Evolutionary conservation across 1,284 basidiomycete genomes (phyloP), one percentile per base, ranked within the genome.

Genomic region (Irpex sp.): DNA sequence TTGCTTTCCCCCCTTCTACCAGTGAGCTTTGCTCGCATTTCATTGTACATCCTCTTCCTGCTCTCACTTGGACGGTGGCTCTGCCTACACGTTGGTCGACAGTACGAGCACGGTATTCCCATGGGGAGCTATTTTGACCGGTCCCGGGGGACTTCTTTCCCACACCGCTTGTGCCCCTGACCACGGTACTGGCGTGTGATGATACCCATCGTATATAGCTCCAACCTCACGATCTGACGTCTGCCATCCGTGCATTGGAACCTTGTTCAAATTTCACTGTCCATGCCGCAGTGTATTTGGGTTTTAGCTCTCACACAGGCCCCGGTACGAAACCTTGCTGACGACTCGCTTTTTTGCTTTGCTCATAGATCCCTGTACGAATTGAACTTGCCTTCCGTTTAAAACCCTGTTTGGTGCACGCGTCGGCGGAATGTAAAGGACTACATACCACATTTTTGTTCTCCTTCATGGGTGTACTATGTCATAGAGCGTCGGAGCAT

Each of bases 151-250:
- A 56, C 26, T 34, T 56, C 26, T 11, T 56, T 56, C 26, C 19
- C 51, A 52, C 51, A 26, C n/a, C 15, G 26, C 17, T 21, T 34
- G 26, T 17, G 34, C 54, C 54, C 19, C 26, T 56, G 54, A 56
- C 21, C 54, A 56, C 31, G 54, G 54, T 6, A 17, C 11, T 21
- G 54, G 54, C 11, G 54, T 56, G 31, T 21, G 49, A 36, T 56
- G 26, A 11, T 36, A 17, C 31, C n/a, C 54, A 36, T 36, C 34
- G 7, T 36, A 56, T 21, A 15, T 26, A 34, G 34, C 34, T 31
- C 54, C 34, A 36, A 56, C 26, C 54, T 56, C 54, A 56, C 34
- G 54, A 56, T 56, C 54, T 56, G 54, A 56, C 34, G 54, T 51
- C 19, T 51, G 21, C 26, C 54, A 56, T 56, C 31, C 26, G 26